A percentile compares a stretch with the other conserved stretches of the same genome.
phyloP scores from a whole-genome alignment of 768 basidiomycete species.

The Trametes cubensis region DNA sequence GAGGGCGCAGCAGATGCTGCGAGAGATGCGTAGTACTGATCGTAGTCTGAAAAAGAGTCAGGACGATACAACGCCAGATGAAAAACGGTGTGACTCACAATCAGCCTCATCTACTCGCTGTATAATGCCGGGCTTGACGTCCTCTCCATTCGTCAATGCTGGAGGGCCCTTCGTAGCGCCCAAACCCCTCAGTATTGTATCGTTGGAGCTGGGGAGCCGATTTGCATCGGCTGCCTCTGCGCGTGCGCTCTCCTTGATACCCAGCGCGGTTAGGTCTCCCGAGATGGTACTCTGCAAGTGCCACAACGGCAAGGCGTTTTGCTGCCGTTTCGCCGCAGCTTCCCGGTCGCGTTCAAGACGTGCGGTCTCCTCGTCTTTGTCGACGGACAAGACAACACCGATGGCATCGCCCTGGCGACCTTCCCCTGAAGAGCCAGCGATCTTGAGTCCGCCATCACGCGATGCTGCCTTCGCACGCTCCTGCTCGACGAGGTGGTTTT shows the following conservation, averaged over 20 bases:
- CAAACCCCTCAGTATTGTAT: constrained; percentile 72
- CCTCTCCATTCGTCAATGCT: constrained; percentile 33
- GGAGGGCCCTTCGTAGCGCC: constrained; percentile 50
- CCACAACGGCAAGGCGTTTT: constrained; percentile 94
- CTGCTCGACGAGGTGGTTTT: constrained; percentile 65
- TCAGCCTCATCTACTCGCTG: constrained; percentile 55
- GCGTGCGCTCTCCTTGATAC: constrained; percentile 71
- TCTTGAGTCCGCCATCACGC: constrained; percentile 61
- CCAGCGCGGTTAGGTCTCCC: constrained; percentile 86
- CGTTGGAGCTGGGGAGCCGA: constrained; percentile 52
- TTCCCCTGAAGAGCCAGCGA: constrained; percentile 66
- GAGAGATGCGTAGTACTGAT: constrained; percentile 80
- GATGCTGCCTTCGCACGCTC: constrained; percentile 51
- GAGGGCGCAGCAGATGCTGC: constrained; percentile 65
- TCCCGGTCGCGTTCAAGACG: constrained; percentile 76
- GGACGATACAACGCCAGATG: neutral
- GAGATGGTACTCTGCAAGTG: constrained; percentile 95
- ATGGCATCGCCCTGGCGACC: constrained; percentile 74
- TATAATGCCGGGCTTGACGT: constrained; percentile 49
- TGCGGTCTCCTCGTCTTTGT: constrained; percentile 81
- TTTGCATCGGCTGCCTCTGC: constrained; percentile 39
- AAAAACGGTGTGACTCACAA: constrained; percentile 48
- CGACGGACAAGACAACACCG: constrained; percentile 84
- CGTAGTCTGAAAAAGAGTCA: constrained; percentile 55
- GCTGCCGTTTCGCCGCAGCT: constrained; percentile 82